phyloP scores from a whole-genome alignment of 75 land plant genomes.

The Picea glauca region DNA sequence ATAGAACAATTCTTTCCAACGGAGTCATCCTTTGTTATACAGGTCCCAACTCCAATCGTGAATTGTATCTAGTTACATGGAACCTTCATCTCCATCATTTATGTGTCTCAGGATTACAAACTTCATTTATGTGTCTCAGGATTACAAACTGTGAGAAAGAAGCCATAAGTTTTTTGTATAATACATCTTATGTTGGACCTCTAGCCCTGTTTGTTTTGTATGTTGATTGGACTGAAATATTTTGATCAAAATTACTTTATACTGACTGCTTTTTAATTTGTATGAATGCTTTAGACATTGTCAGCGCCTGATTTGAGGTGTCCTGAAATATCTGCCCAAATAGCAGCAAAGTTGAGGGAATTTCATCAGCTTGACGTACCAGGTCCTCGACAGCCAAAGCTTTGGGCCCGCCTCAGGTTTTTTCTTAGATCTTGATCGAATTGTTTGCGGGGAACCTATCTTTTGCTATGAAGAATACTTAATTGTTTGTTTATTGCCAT shows the following conservation, averaged over 20 bases:
- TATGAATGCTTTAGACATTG: conserved; percentile 53
- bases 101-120: too few species aligned
- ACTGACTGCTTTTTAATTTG: conserved; percentile 7
- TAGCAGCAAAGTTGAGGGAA: conserved; percentile 76
- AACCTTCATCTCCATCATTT: too few species aligned
- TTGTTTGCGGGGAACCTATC: conserved; percentile 1
- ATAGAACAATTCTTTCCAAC: too few species aligned
- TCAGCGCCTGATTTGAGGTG: conserved; percentile 77
- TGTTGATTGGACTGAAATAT: background rate
- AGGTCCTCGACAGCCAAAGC: conserved; percentile 36
- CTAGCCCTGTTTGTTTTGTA: background rate
- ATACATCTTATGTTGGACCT: background rate
- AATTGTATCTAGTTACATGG: too few species aligned
- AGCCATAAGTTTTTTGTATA: background rate
- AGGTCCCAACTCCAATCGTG: too few species aligned
- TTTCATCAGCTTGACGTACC: conserved; percentile 86
- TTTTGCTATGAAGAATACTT: background rate
- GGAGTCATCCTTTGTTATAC: too few species aligned
- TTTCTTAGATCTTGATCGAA: background rate
- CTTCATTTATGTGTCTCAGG: too few species aligned
- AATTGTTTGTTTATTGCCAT: background rate
- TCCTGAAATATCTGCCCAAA: conserved; percentile 58
- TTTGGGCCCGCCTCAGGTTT: conserved; percentile 87
- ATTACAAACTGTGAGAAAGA: background rate
- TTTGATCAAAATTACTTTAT: background rate